Evolutionary conservation across 1,284 basidiomycete species (phyloP), one percentile per base, ranked within the genome.

Genomic region (Irpex rosettiformis): DNA sequence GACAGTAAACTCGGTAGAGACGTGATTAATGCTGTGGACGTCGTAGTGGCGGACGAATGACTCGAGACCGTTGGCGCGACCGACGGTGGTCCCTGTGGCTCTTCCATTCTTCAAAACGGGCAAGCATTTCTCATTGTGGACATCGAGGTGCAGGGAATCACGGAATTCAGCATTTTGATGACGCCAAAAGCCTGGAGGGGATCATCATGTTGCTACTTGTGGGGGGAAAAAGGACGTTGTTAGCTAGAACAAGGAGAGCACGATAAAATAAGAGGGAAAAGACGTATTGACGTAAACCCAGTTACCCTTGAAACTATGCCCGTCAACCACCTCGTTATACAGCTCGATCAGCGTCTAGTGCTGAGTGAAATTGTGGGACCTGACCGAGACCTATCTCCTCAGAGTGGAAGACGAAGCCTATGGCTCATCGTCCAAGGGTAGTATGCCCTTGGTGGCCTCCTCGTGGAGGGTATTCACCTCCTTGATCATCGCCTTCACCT

Each of bases 351-450:
- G 55, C 21, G 68, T 70, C 67, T 70, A 74, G 64, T 75, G 71
- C 7, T 62, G 55, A 18, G 65, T 70, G 56, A 66, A 73, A 22
- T 37, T n/a, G 60, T 65, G 11, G 51, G 66, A 62, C 47, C 55
- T 69, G 63, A 40, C 65, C 10, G 58, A 54, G 64, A 66, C 66
- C 42, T 63, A 74, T 73, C 25, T 55, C 52, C 45, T 63, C 66
- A 54, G 67, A 62, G 65, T 73, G 70, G 29, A 76, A 55, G 51
- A 77, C 72, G 56, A 61, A 66, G 48, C 76, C 76, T 47, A 77
- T 62, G 30, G 67, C 60, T 56, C 75, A 73, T 61, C 67, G 58
- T 47, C 61, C 59, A 37, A 58, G 53, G 8, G 42, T 63, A 53
- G 60, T 66, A 42, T 58, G 56, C 64, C 29, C 64, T 69, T 68